phyloP scores from a whole-genome alignment of 2,329 filamentous ascomycete species.

The Penicillium sp. region DNA sequence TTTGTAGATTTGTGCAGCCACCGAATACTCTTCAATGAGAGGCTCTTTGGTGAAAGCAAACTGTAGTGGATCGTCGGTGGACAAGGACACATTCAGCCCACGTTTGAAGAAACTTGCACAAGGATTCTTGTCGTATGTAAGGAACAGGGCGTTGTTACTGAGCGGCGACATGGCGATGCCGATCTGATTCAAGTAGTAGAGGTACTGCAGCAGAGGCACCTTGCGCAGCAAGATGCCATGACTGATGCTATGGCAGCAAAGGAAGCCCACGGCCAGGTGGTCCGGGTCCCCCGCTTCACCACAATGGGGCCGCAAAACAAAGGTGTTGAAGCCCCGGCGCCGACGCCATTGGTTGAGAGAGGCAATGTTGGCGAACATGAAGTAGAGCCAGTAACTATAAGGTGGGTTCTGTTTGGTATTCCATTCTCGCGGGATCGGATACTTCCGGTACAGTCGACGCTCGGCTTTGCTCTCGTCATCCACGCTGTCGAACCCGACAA shows the following conservation, averaged over 20 bases:
- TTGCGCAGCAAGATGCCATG: constrained; percentile 91
- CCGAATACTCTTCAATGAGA: constrained; percentile 95
- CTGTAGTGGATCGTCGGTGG: constrained; percentile 93
- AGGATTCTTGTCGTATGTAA: constrained; percentile 95
- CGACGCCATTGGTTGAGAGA: constrained; percentile 91
- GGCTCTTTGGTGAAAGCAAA: constrained; percentile 99
- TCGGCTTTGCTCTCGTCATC: constrained; percentile 98
- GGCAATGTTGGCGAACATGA: constrained; percentile 88
- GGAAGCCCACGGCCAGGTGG: constrained; percentile 83
- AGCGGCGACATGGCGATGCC: constrained; percentile 99
- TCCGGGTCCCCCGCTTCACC: constrained; percentile 97
- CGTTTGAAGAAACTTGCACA: constrained; percentile 95
- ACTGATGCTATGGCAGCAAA: constrained; percentile 95
- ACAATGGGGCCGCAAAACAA: constrained; percentile 87
- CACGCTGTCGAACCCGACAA: constrained; percentile 95
- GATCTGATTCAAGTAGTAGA: constrained; percentile 97
- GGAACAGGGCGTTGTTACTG: constrained; percentile 94
- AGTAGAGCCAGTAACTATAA: constrained; percentile 99
- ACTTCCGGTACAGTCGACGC: constrained; percentile 90
- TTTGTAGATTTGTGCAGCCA: constrained; percentile 98
- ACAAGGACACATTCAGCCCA: constrained; percentile 91
- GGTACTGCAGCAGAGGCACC: constrained; percentile 89
- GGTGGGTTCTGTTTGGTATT: constrained; percentile 91
- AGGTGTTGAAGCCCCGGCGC: constrained; percentile 91
- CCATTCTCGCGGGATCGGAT: constrained; percentile 86